Conservation (phyloP, 345 rosid species). For the Ceriops tagal region DNA sequence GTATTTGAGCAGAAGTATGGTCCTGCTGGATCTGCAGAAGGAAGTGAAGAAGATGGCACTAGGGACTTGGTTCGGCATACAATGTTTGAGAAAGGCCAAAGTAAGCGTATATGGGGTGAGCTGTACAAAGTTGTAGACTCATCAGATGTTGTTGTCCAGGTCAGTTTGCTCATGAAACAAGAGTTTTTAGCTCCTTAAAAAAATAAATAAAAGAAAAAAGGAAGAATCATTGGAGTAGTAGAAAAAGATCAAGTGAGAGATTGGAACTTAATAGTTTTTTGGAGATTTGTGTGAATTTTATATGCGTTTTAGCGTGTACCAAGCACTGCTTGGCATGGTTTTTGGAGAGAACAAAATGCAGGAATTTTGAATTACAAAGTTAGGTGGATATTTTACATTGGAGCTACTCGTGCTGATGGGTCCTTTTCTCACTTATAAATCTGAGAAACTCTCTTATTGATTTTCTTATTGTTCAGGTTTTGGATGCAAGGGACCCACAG, state of each 20-base stretch:
- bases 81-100: conserved; percentile 98
- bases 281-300: not conserved
- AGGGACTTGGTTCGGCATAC: conserved; percentile 89
- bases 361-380: too few relatives aligned
- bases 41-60: conserved; percentile 65
- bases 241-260: not conserved
- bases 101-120: conserved; percentile 98
- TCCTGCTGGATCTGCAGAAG: conserved; percentile 41
- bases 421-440: too few relatives aligned
- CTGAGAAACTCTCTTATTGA: not conserved
- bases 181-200: not conserved
- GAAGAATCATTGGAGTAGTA: not conserved
- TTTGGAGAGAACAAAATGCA: too few relatives aligned
- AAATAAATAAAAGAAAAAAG: not conserved
- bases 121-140: conserved; percentile 97
- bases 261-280: too few relatives aligned
- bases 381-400: too few relatives aligned
- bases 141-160: conserved; percentile 94
- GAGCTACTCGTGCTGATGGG: too few relatives aligned
- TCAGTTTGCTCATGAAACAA: conserved; percentile 16
- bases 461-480: conserved; percentile 46
- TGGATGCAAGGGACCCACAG: conserved; percentile 95
- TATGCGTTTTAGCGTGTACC: too few relatives aligned
- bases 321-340: too few relatives aligned
- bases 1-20: conserved; percentile 59